Base-by-base conservation (phyloP, 495 filamentous ascomycete species). In the Annulohypoxylon maeteangense region DNA sequence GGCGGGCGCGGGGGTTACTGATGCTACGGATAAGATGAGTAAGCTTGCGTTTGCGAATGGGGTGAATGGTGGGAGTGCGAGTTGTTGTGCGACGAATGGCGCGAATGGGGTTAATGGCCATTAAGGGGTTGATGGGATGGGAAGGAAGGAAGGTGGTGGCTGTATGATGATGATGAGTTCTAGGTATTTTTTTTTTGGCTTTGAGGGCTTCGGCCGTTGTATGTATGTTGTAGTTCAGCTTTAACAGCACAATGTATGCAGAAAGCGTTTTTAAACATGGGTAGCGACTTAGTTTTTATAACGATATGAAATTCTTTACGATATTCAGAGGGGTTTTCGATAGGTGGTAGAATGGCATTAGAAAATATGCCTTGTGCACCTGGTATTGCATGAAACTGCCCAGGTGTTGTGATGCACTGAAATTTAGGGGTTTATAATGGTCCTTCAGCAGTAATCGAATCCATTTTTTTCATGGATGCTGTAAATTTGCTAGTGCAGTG, bases 11-110 rank as follows among this genome's bases (percentile, higher is more conserved):
- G 83, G 61, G 69, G 86, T 82, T 62, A 68, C 65, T 68, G 85
- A 87, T 74, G 81, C 78, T 7, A 67, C 81, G 62, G 84, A 86
- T 65, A 76, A 72, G 75, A 65, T 84, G 72, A 84, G 81, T 53
- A 80, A 70, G 68, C 69, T 86, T 56, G 85, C 82, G 0, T 82
- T 85, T 56, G 32, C 59, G 5, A 68, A 63, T 11, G 71, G 66
- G 12, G 68, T 31, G 4, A 75, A 62, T 20, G 75, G 78, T 7
- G 73, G 63, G 27, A 29, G 6, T 29, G 34, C 7, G 12, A 38
- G 12, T 18, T 78, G 73, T 22, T 78, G 79, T 23, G 80, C 79
- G 70, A 59, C 51, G 8, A 76, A 77, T 8, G 50, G 50, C 67
- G 59, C 51, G 8, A 76, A 77, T 60, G 75, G 76, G 16, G 56